A percentile compares a stretch with the other conserved stretches of the same genome.
These are phyloP conservation scores for Berberis vulgaris DNA, from an alignment of 164 flowering plant species.

Conservation along the genomic window DNA sequence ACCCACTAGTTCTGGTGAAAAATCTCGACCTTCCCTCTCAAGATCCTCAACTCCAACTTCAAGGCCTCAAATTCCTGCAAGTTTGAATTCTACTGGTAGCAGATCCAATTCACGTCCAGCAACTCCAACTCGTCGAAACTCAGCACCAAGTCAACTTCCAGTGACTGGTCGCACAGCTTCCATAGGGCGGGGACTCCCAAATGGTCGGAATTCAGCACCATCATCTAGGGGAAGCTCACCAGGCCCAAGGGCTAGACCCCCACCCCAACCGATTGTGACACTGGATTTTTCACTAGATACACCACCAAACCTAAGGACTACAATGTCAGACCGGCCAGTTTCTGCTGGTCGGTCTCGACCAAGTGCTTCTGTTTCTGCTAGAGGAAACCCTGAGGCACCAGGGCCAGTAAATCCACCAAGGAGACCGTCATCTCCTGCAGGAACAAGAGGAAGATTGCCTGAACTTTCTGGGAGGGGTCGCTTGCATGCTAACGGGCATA, in stretches of 20 bases:
- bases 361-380: slow-evolving; percentile 31
- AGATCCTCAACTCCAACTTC: slow-evolving; percentile 87
- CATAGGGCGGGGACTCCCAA: slow-evolving; percentile 42
- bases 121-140: slow-evolving; percentile 71
- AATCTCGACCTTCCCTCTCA: slow-evolving; percentile 40
- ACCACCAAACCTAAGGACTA: slow-evolving; percentile 88
- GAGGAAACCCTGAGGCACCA: slow-evolving; percentile 36
- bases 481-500: slow-evolving; percentile 40
- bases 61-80: slow-evolving; percentile 55
- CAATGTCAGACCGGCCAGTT: slow-evolving; percentile 77
- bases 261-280: slow-evolving; percentile 57
- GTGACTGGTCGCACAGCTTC: slow-evolving; percentile 36
- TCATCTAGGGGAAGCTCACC: slow-evolving; percentile 79
- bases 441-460: slow-evolving; percentile 54
- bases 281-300: slow-evolving; percentile 83
- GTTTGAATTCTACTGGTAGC: slow-evolving; percentile 29
- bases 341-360: slow-evolving; percentile 94
- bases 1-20: slow-evolving; percentile 35
- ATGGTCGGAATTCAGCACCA: slow-evolving; percentile 43
- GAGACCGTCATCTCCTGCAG: slow-evolving; percentile 52
- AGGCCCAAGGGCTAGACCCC: slow-evolving; percentile 46
- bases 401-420: slow-evolving; percentile 31
- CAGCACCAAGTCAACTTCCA: slow-evolving; percentile 39
- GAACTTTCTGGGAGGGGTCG: slow-evolving; percentile 44
- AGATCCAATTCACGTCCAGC: slow-evolving; percentile 70